Evolutionary conservation across 345 rosid genomes (phyloP), one percentile per base, ranked within the genome.

Genomic region (Salix udensis): DNA sequence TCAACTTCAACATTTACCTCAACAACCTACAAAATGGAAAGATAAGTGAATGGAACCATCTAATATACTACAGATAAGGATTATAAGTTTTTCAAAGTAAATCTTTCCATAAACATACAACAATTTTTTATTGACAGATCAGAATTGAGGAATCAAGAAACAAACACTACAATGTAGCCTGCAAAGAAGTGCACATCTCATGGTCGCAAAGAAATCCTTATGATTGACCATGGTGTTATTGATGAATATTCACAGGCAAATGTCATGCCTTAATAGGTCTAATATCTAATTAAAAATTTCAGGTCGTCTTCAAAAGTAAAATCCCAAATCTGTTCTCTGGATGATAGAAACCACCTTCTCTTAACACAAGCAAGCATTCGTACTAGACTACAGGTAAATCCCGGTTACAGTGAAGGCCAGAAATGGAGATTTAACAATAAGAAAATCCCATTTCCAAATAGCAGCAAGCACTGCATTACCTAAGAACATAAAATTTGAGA

Each of bases 1-100:
- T 90, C 98, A 79, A 94, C 88, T 82, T 79, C 88, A 77, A 80
- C 90, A 84, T 94, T 75, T 70, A 94, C 89, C 91, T 94, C 97
- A 78, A 86, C 97, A 71, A 94, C 98, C 98, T 94, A 77, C 23
- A n/a, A 78, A 15, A 26, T 16, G 3, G 73, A 66, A 74, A 13
- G 7, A 58, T 13, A 28, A 71, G n/a, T 62, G 7, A 34, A 66
- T 24, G 65, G 4, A 37, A 8, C 21, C 21, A 31, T 52, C 1
- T 71, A 12, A 11, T 3, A 74, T 37, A 28, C 44, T 30, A 24
- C 37, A 16, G 8, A 44, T 18, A 42, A 61, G 2, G 21, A 30
- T 23, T 28, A 31, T 8, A 31, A 31, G 23, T 19, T 28, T 9
- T 46, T 1, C 10, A 26, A 46, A 42, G 24, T 14, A 50, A 26